Conservation (phyloP, 2,329 filamentous ascomycete species). For the Pseudophaeomoniella oleicola region DNA sequence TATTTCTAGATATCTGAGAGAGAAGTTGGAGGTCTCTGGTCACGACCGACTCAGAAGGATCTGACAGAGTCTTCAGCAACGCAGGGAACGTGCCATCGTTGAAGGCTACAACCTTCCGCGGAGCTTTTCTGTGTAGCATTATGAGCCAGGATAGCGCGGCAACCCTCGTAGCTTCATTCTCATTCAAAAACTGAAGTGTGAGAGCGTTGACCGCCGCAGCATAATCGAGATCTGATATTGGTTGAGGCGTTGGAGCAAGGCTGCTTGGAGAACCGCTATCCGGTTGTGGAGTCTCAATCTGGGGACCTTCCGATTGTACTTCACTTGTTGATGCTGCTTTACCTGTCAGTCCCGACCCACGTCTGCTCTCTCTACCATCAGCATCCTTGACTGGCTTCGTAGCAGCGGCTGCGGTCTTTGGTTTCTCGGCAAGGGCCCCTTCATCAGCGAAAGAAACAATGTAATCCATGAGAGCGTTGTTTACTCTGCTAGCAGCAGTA, state of each 20-base stretch:
- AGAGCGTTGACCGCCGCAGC: constrained; percentile 86
- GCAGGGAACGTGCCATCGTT: constrained; percentile 96
- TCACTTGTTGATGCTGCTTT: constrained; percentile 11
- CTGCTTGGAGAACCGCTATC: constrained; percentile 31
- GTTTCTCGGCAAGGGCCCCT: constrained; percentile 23
- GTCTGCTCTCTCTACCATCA: constrained; percentile 14
- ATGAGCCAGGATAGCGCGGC: constrained; percentile 92
- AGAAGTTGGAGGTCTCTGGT: constrained; percentile 85
- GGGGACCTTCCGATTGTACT: constrained; percentile 16
- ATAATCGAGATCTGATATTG: constrained; percentile 66
- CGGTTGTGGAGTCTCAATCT: constrained; percentile 15
- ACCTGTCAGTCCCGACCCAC: neutral
- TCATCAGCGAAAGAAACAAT: constrained; percentile 83
- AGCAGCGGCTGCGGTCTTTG: constrained; percentile 25
- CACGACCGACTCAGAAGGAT: constrained; percentile 88
- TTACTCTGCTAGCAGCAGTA: constrained; percentile 76
- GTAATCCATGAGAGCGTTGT: constrained; percentile 82
- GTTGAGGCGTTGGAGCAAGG: constrained; percentile 30
- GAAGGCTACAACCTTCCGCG: constrained; percentile 81
- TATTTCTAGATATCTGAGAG: constrained; percentile 91
- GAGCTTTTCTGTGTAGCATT: constrained; percentile 93
- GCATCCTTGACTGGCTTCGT: constrained; percentile 21
- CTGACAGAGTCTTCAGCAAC: constrained; percentile 86
- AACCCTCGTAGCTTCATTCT: constrained; percentile 89
- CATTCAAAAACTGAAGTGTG: constrained; percentile 85